These are phyloP conservation scores for Euphorbia lathyris DNA, from an alignment of 345 rosid species.

Conservation along the genomic window DNA sequence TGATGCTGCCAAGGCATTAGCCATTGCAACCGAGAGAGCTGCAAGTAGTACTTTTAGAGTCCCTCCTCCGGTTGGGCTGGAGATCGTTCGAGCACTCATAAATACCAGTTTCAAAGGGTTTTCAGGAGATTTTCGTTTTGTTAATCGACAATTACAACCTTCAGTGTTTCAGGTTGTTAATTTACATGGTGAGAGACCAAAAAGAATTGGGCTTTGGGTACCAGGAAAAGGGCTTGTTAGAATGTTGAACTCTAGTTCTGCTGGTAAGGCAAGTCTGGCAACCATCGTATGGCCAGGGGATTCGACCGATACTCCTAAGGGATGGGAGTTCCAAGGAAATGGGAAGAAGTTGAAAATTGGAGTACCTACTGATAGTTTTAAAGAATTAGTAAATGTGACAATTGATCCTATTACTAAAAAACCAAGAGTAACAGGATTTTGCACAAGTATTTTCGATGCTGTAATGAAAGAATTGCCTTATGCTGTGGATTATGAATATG, in stretches of 20 bases:
- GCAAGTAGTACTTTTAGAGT: constrained; percentile 9
- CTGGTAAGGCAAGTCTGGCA: constrained; percentile 2
- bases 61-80: constrained; percentile 8
- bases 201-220: constrained; percentile 38
- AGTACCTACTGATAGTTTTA: constrained; percentile 10
- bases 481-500: constrained; percentile 16
- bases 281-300: constrained; percentile 31
- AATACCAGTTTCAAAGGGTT: constrained; percentile 30
- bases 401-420: constrained; percentile 5
- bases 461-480: constrained; percentile 23
- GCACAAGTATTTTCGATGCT: constrained; percentile 38
- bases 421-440: constrained; percentile 18
- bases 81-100: neutral
- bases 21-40: constrained; percentile 32
- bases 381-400: constrained; percentile 25
- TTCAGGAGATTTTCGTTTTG: constrained; percentile 30
- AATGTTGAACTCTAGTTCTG: neutral
- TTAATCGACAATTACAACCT: constrained; percentile 28
- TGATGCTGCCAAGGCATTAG: constrained; percentile 40
- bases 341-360: neutral
- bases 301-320: constrained; percentile 8
- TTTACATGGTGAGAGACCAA: constrained; percentile 21
- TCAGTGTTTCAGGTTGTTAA: constrained; percentile 33
- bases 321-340: neutral
- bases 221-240: constrained; percentile 6